These are phyloP conservation scores for Auriscalpium vulgare DNA, from an alignment of 768 basidiomycete genomes.

Conservation along the genomic window DNA sequence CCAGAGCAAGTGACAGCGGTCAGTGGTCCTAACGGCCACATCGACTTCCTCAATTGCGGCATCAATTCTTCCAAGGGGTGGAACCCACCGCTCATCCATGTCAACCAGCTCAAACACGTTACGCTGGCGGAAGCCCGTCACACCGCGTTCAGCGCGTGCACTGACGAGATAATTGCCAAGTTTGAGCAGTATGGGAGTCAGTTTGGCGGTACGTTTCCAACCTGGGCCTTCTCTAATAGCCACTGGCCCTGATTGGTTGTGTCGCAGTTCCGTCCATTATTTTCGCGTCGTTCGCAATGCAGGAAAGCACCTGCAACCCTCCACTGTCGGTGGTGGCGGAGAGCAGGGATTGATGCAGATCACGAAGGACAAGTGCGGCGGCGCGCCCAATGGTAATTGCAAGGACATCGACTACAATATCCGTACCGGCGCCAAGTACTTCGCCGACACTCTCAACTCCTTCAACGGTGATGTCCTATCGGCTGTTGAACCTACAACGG, in stretches of 20 bases:
- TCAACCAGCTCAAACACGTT: slow-evolving; percentile 42
- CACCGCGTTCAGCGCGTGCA: slow-evolving; percentile 56
- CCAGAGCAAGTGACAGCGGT: slow-evolving; percentile 40
- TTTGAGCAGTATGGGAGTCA: slow-evolving; percentile 54
- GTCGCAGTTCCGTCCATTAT: slow-evolving; percentile 60
- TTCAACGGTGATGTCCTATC: slow-evolving; percentile 47
- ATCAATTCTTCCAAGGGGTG: slow-evolving; percentile 49
- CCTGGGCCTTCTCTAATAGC: slow-evolving; percentile 1
- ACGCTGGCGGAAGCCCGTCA: slow-evolving; percentile 38
- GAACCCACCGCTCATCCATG: slow-evolving; percentile 56
- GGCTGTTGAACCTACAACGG: slow-evolving; percentile 70
- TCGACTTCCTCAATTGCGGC: slow-evolving; percentile 76
- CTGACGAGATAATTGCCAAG: slow-evolving; percentile 35
- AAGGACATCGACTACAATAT: slow-evolving; percentile 58
- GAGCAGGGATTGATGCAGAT: slow-evolving; percentile 89
- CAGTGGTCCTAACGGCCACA: slow-evolving; percentile 62
- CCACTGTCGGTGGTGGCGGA: slow-evolving; percentile 62
- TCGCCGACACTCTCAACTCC: slow-evolving; percentile 38
- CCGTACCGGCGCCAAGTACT: slow-evolving; percentile 52
- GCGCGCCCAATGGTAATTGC: slow-evolving; percentile 38
- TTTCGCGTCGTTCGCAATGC: slow-evolving; percentile 83
- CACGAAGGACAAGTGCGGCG: slow-evolving; percentile 66
- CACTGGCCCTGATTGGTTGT: not conserved
- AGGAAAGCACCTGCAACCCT: slow-evolving; percentile 70
- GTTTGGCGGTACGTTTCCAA: slow-evolving; percentile 28